Evolutionary conservation across 176 grass and related monocot species (phyloP).

Genomic region (Musa itinerans): DNA sequence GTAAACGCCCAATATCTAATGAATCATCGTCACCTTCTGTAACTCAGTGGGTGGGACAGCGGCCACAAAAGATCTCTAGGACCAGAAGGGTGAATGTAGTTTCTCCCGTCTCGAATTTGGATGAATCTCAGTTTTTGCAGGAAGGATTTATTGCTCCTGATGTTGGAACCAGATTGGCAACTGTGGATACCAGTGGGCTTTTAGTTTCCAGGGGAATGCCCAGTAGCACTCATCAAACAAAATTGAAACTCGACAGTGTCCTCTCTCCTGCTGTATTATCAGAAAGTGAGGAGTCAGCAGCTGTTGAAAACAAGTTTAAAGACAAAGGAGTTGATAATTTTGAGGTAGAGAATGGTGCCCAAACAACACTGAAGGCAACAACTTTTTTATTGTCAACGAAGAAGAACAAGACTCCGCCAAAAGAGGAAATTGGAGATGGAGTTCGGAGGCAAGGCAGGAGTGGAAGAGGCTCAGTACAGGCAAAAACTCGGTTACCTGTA

Average conservation of each 20-base stretch:
- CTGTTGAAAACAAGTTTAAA: slow-evolving; percentile 42
- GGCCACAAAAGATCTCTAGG: slow-evolving; percentile 73
- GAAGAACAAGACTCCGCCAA: not conserved
- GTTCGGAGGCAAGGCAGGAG: slow-evolving; percentile 51
- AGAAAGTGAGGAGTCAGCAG: slow-evolving; percentile 58
- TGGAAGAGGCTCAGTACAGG: slow-evolving; percentile 43
- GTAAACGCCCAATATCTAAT: slow-evolving; percentile 44
- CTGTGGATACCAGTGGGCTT: slow-evolving; percentile 17
- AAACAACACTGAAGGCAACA: not conserved
- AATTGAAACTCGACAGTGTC: slow-evolving; percentile 26
- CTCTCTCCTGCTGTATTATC: slow-evolving; percentile 57
- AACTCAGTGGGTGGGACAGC: slow-evolving; percentile 60
- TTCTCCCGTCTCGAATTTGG: slow-evolving; percentile 85
- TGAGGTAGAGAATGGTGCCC: slow-evolving; percentile 15
- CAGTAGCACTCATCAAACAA: slow-evolving; percentile 25
- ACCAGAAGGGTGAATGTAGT: slow-evolving; percentile 75
- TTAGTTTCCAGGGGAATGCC: slow-evolving; percentile 25
- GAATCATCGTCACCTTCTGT: slow-evolving; percentile 58
- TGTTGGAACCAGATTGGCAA: slow-evolving; percentile 34
- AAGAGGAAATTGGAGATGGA: slow-evolving; percentile 25
- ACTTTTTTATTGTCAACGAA: not conserved
- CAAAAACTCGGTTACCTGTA: slow-evolving; percentile 42
- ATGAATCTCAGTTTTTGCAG: slow-evolving; percentile 39
- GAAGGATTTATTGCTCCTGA: slow-evolving; percentile 55
- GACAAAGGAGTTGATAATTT: slow-evolving; percentile 48